Base-by-base conservation (phyloP, 768 basidiomycete species). In the Suillus subalutaceus region DNA sequence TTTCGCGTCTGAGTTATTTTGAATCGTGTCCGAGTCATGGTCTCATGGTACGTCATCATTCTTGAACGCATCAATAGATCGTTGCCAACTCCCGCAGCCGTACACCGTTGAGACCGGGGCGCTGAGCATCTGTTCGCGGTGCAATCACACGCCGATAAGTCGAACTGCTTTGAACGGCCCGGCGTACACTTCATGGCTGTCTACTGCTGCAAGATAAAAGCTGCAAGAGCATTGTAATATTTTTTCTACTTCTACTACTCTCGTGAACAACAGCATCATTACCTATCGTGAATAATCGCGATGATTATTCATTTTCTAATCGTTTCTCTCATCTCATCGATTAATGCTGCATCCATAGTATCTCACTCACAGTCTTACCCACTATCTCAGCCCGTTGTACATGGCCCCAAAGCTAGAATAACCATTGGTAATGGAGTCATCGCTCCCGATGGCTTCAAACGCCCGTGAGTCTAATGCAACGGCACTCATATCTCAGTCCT, bases 391-490 rank as follows among this genome's bases (percentile, higher is more conserved):
- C 32, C 62, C 9, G 58, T n/a, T 18, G 66, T 72, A 55, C 60
- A 72, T 4, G 73, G 73, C 3, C 71, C 71, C 0, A 16, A 62
- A 18, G 23, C 73, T 4, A 70, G 77, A 6, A 40, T 85, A 13
- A 64, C 74, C 16, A 74, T 85, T 48, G 72, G 74, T 7, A 85
- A 84, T 68, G 71, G 70, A 43, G 50, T 69, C 37, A 79, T 85
- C 65, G 65, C 82, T 26, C 85, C 86, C 7, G 85, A 85, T 73
- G 84, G 85, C 20, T 85, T 81, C 64, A 62, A 61, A 16, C 69
- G 68, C 73, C 75, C 79, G 81, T 81, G 38, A 62, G 81, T 75
- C 18, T 18, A 26, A 40, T 9, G 16, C 16, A 2, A 66, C 6
- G 20, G 38, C 10, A 26, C 18, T 26, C 23, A 23, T 30, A 13